Evolutionary conservation across 192 early-diverging fungal genomes (phyloP), one percentile per base, ranked within the genome.

Genomic region (Dispira parvispora): DNA sequence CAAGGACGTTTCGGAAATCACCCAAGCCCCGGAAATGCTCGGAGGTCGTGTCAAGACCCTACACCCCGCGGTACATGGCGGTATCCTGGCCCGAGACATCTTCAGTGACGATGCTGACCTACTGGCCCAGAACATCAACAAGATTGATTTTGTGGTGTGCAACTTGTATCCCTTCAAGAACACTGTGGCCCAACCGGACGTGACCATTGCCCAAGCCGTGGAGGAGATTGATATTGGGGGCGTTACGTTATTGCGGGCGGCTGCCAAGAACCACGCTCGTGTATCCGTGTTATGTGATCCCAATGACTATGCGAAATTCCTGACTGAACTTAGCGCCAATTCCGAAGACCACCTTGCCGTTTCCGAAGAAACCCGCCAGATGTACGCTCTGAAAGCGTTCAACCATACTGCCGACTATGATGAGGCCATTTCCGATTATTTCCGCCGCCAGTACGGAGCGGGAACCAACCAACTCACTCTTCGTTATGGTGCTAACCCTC

Each of bases 161-260:
- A 99, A 99, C 80, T 78, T 99, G 68, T 97, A 99, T 68, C 96
- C 96, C 52, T 99, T 99, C 81, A 84, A 92, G 73, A 81, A 92
- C 74, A 96, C 94, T 18, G 78, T 97, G 57, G 86, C 88, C 32
- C 89, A 89, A 69, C 79, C 75, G 27, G 88, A 81, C 32, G 92
- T 97, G 25, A 95, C 92, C 32, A 85, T 97, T 64, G 73, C 92
- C 28, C 81, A 96, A 67, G 94, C 92, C 46, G 94, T 98, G 52
- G 96, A 98, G 71, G 96, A 98, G 72, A 84, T 98, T 68, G 96
- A 98, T 66, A 98, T 98, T 74, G 95, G 94, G 67, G 96, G 96
- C 69, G 96, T 99, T 21, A 97, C 96, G 28, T 81, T 99, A 57
- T 78, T 97, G 60, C 88, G 96, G 65, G 96, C 96, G 55, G 96